Base-by-base conservation (phyloP, 2,329 filamentous ascomycete species). In the Xylaria sp. region DNA sequence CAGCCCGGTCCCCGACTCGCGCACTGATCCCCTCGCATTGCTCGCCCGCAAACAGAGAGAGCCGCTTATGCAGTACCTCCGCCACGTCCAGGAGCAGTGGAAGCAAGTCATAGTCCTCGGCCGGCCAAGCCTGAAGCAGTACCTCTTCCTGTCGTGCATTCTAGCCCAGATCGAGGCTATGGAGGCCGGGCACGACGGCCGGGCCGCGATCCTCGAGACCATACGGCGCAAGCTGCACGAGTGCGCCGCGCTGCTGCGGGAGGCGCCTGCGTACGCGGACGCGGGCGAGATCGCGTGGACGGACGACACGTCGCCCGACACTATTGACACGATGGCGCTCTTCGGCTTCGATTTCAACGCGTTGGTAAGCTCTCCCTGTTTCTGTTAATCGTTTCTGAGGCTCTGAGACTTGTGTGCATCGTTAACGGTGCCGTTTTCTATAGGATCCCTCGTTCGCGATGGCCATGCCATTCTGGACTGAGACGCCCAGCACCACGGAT, bases 91-190 rank as follows among this genome's bases (percentile, higher is more conserved):
- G 14, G 66, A 42, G 19, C 70, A 71, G 60, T 65, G 69, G 63
- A 56, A 64, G 4, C 60, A 70, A 3, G 60, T 69, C 40, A 65
- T 71, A 14, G 55, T 51, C 2, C 59, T 70, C 1, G 70, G 70
- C 5, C 59, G 69, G 3, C 69, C 66, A 12, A 71, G 70, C 14
- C 53, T 66, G 5, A 71, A 70, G 57, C 65, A 67, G 46, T 69
- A 69, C 43, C 55, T 71, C n/a, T 66, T 70, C 28, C 45, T 68
- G 19, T 66, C 69, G n/a, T 64, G 54, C n/a, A 63, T 69, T 5
- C 55, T 71, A n/a, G 45, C 43, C 14, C 65, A 71, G 6, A 67
- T 71, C 33, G 58, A 63, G 14, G 63, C 65, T 1, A 46, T 65
- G 19, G 67, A 70, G 51, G 6, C 38, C 0, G 60, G 62, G 0